Evolutionary conservation across 768 basidiomycete genomes (phyloP), one percentile per base, ranked within the genome.

Genomic region (Neoboletus brunneissimus): DNA sequence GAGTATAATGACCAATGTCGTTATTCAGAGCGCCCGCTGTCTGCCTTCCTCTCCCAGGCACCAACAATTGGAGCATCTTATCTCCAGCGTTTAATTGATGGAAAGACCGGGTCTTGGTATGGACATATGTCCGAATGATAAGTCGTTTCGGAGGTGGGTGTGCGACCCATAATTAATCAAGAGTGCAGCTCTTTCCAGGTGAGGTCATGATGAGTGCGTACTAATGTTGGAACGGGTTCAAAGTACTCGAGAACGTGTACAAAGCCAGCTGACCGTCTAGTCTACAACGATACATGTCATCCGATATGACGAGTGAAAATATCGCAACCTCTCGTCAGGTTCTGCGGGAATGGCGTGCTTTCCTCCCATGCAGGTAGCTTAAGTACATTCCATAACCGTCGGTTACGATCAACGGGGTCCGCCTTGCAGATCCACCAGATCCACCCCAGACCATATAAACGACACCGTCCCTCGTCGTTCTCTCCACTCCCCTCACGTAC

Each of bases 331-430:
- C 23, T 53, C 60, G 57, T 57, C 54, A 55, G 13, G 11, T 7
- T 18, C 4, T 23, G 13, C 5, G 13, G 23, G 11, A n/a, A 62
- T 62, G 56, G 48, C 62, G 66, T 67, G 63, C 59, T 65, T 51
- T 22, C 41, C 55, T 66, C 65, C 60, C 65, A 65, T 67, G 47
- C 9, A 5, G 13, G 16, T 27, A 38, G 15, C 5, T 34, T 27
- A 54, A 42, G 37, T 23, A 51, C 27, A 22, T 22, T 16, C 7
- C 16, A 16, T 20, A 38, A 13, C 47, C 47, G 47, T 53, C 27
- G 9, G 20, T 31, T 32, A 18, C 15, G 8, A 7, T 46, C 29
- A 18, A n/a, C 45, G n/a, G 45, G 29, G 45, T 29, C 48, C 35
- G 35, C 4, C 18, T 49, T 11, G 6, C 25, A 22, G 47, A 23